Conservation (phyloP, 228 moss, liverwort and hornwort species). For the Sphagnum fallax region DNA sequence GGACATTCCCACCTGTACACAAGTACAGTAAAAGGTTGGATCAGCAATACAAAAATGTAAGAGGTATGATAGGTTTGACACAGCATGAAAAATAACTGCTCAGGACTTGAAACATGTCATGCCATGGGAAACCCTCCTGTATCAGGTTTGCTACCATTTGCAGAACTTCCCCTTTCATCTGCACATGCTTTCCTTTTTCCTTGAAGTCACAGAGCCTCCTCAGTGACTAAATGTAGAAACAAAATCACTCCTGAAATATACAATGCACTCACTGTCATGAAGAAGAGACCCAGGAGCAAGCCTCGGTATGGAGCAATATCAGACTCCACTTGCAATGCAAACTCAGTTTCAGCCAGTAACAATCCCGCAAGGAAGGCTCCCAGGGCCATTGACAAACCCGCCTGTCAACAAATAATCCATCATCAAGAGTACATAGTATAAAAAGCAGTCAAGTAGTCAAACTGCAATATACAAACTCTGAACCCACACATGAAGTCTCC, state of each 20-base stretch:
- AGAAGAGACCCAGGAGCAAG: conserved; percentile 92
- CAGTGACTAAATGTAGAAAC: background rate
- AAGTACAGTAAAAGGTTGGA: conserved; percentile 1
- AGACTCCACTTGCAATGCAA: conserved; percentile 99
- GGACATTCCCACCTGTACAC: conserved; percentile 95
- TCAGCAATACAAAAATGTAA: background rate
- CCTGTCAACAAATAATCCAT: conserved; percentile 28
- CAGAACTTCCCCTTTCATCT: no score
- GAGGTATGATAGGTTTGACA: no score
- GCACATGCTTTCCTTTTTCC: no score
- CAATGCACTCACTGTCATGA: conserved; percentile 79
- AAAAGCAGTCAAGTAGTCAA: no score
- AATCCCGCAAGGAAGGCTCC: conserved; percentile 96
- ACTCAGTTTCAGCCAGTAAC: conserved; percentile 92
- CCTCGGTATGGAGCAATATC: conserved; percentile 98
- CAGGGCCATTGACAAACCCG: conserved; percentile 97
- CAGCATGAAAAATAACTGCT: no score
- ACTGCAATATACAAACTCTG: background rate
- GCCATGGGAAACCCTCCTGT: no score
- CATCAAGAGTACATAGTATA: background rate
- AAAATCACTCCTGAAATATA: background rate
- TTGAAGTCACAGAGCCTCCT: no score
- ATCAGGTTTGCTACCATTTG: no score
- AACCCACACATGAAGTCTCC: background rate
- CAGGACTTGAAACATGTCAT: no score